These are phyloP conservation scores for Cymbidium sinense DNA, from an alignment of 106 monocot species.

Conservation along the genomic window DNA sequence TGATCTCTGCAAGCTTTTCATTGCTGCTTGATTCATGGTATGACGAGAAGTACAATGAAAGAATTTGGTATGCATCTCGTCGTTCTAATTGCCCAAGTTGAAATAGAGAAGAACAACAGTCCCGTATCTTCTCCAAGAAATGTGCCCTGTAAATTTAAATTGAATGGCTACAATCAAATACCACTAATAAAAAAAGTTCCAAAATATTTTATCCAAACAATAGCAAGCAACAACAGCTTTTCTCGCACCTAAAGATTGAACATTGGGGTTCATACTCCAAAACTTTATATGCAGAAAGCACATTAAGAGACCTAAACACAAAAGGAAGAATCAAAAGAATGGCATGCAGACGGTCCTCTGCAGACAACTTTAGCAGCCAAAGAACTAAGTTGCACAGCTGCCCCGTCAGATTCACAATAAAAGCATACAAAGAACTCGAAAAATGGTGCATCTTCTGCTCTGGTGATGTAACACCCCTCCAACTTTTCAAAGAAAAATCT, in stretches of 20 bases:
- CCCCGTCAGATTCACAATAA: conserved; percentile 45
- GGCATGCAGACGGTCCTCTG: conserved; percentile 38
- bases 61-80: conserved; percentile 61
- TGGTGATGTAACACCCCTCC: not conserved
- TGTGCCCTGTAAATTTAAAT: conserved; percentile 28
- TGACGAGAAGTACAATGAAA: conserved; percentile 46
- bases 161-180: not conserved
- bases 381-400: conserved; percentile 42
- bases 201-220: not conserved
- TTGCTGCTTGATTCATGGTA: not conserved
- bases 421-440: conserved; percentile 1
- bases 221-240: not conserved
- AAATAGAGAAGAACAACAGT: conserved; percentile 49
- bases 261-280: conserved; percentile 12
- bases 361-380: conserved; percentile 31
- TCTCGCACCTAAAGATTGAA: conserved; percentile 40
- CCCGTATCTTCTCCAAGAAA: conserved; percentile 59
- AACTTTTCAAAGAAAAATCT: conserved; percentile 23
- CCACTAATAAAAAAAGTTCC: not conserved
- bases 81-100: conserved; percentile 52
- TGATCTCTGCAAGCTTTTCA: not conserved
- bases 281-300: conserved; percentile 26
- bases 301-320: conserved; percentile 30
- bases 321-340: conserved; percentile 48
- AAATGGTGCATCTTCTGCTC: conserved; percentile 8